Conservation (phyloP, 495 filamentous ascomycete species). For the Podospora comata region DNA sequence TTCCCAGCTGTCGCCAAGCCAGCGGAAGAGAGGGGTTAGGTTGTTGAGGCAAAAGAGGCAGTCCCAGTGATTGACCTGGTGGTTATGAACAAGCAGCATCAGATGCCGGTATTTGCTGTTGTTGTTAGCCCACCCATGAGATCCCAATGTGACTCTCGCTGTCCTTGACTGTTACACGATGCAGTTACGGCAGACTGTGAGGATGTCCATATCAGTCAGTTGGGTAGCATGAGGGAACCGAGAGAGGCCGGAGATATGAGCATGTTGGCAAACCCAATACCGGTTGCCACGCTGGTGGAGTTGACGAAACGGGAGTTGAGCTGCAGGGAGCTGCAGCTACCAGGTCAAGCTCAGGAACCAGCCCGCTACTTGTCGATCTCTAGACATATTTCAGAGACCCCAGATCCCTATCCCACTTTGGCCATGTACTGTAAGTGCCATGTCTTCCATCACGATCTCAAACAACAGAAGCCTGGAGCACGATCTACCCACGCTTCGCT, state of each 20-base stretch:
- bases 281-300: not conserved
- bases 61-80: not conserved
- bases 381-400: not conserved
- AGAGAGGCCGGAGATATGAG: not conserved
- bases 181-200: not conserved
- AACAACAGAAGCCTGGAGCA: not conserved
- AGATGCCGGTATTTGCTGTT: not conserved
- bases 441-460: not conserved
- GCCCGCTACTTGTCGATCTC: not conserved
- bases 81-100: not conserved
- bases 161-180: not conserved
- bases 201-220: not conserved
- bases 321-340: not conserved
- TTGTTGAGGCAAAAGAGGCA: not conserved
- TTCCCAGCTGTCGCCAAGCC: not conserved
- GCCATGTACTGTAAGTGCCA: not conserved
- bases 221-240: not conserved
- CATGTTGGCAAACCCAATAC: not conserved
- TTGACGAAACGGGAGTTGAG: not conserved
- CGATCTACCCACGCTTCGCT: not conserved
- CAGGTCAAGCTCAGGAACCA: not conserved
- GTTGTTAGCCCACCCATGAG: not conserved
- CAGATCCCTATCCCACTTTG: not conserved
- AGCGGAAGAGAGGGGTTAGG: not conserved
- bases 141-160: not conserved